Evolutionary conservation across 139 green algal genomes (phyloP).

Genomic region (Chlamydomonas eustigma): DNA sequence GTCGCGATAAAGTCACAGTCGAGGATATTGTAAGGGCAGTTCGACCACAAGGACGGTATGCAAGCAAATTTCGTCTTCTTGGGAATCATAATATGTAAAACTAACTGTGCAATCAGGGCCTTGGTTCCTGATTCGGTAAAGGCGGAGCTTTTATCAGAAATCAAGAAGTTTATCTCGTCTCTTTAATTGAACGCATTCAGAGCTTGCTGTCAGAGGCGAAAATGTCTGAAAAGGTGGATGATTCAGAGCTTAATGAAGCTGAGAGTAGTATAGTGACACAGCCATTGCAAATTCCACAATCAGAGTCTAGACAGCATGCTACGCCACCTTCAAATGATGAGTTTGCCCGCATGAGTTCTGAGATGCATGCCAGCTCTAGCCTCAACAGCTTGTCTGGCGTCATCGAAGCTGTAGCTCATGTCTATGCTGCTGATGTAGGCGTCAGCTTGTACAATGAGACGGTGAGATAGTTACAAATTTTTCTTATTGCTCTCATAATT

Average conservation of each 20-base stretch:
- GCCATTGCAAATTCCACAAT: too few relatives aligned
- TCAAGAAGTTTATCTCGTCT: slow-evolving; percentile 51
- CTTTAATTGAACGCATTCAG: slow-evolving; percentile 15
- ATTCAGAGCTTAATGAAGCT: too few relatives aligned
- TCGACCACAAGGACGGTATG: slow-evolving; percentile 31
- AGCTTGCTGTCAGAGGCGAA: too few relatives aligned
- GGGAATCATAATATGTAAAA: too few relatives aligned
- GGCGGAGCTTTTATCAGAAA: slow-evolving; percentile 56
- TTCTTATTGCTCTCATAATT: too few relatives aligned
- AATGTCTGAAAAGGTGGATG: too few relatives aligned
- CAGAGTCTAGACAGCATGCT: too few relatives aligned
- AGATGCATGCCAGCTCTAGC: background rate
- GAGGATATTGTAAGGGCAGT: slow-evolving; percentile 52
- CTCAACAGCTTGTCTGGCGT: background rate
- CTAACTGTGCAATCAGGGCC: background rate
- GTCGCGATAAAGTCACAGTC: slow-evolving; percentile 46
- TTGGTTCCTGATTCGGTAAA: slow-evolving; percentile 60
- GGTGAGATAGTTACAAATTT: too few relatives aligned
- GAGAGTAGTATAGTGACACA: too few relatives aligned
- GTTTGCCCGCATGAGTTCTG: too few relatives aligned
- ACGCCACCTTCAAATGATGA: too few relatives aligned
- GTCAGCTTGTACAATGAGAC: slow-evolving; percentile 42
- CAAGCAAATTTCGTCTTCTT: too few relatives aligned
- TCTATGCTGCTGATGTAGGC: slow-evolving; percentile 31
- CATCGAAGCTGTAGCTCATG: background rate